Percentiles rank a stretch among this genome's conserved stretches.
Conservation (phyloP, 179 eudicot species). For the Amaranthus tricolor region DNA sequence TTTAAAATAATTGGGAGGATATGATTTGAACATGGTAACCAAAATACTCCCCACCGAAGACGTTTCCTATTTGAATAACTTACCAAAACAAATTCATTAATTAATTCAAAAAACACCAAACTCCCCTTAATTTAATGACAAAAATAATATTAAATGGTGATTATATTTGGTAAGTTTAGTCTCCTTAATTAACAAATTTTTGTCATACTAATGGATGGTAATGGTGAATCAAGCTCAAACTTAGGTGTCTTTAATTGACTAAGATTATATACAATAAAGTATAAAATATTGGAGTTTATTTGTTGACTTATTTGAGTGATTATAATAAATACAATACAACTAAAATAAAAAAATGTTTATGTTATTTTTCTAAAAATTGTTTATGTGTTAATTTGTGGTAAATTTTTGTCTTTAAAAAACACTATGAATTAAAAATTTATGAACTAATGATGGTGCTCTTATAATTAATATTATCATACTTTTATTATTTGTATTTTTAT, state of each 20-base stretch:
- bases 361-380: too few relatives aligned
- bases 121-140: background rate
- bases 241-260: background rate
- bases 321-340: too few relatives aligned
- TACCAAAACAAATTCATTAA: background rate
- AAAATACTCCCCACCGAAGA: constrained; percentile 1
- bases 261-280: background rate
- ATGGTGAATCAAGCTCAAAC: background rate
- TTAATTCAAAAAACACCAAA: background rate
- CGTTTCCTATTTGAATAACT: constrained; percentile 1
- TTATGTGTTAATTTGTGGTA: too few relatives aligned
- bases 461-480: too few relatives aligned
- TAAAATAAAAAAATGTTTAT: too few relatives aligned
- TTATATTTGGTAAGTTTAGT: background rate
- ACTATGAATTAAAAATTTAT: too few relatives aligned
- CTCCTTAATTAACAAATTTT: background rate
- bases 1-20: background rate
- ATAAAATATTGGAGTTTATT: background rate
- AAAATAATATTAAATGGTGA: background rate
- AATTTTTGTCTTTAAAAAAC: too few relatives aligned
- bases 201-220: background rate
- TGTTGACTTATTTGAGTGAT: constrained; percentile 1
- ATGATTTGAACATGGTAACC: constrained; percentile 10
- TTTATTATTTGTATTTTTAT: too few relatives aligned
- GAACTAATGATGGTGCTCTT: too few relatives aligned